phyloP scores from a whole-genome alignment of 257 asterid genomes.

The Nicotiana tabacum region DNA sequence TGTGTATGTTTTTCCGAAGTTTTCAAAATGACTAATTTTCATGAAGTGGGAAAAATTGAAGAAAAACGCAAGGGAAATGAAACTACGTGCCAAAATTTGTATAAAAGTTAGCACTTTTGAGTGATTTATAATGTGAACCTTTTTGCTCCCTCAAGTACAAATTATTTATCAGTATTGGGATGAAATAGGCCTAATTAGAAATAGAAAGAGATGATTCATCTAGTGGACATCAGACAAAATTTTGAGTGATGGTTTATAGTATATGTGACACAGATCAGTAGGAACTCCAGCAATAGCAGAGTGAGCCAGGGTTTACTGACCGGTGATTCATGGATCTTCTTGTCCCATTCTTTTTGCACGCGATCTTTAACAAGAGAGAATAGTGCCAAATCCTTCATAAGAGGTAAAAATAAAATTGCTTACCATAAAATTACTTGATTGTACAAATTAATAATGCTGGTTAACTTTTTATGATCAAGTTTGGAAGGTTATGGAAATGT shows the following conservation, averaged over 20 bases:
- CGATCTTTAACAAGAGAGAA: conserved; percentile 69
- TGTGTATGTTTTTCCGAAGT: too few relatives aligned
- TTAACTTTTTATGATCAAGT: conserved; percentile 27
- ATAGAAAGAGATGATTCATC: neutral
- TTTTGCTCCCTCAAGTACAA: neutral
- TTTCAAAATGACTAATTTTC: neutral
- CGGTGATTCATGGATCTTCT: conserved; percentile 56
- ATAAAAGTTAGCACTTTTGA: too few relatives aligned
- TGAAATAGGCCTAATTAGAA: neutral
- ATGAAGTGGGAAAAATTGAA: neutral
- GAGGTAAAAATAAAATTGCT: conserved; percentile 33
- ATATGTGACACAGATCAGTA: conserved; percentile 44
- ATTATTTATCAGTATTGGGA: neutral
- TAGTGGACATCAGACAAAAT: neutral
- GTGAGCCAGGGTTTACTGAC: conserved; percentile 66
- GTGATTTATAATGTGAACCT: neutral
- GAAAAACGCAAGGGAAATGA: neutral
- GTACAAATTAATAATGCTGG: neutral
- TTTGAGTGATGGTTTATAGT: neutral
- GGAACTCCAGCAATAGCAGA: conserved; percentile 71
- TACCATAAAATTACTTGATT: neutral
- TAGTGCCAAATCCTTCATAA: conserved; percentile 53
- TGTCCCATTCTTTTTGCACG: conserved; percentile 61
- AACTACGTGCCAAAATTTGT: too few relatives aligned
- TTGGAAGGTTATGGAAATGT: conserved; percentile 96